Evolutionary conservation across 1,139 yeast genomes (phyloP), one percentile per base, ranked within the genome.

Genomic region (Suhomyces ambrosiae): DNA sequence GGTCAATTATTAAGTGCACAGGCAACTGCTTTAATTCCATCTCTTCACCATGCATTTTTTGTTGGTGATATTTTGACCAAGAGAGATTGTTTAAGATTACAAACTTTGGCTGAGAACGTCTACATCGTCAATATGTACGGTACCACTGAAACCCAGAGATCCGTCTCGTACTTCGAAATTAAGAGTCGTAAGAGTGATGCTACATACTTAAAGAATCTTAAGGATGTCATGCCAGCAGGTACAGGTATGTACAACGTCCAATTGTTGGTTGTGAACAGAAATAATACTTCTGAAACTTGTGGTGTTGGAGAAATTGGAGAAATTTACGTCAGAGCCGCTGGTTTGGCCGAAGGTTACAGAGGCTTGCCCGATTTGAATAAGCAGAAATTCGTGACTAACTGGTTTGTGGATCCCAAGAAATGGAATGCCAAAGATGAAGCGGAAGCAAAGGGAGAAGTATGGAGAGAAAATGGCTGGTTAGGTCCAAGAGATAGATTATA

Each of bases 231-330:
- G 86, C 97, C 98, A 38, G 98, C 98, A 11, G 99, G 99, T 47
- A 82, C 80, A 52, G 99, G 99, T 61, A 92, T 92, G 99, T 64
- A 78, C 43, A 90, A 92, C 57, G 98, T 94, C 32, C 98, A 92
- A 63, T 71, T 92, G 40, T 74, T 94, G 42, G 96, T 94, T 46
- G 97, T 94, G 27, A 94, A 94, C 68, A 76, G 98, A 60, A 74
- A 86, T 50, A 95, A 90, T 54, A 76, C 85, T 40, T 75, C 86
- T 15, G 95, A 88, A 65, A 79, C 94, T 7, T 92, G 98, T 71
- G 98, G 97, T 61, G 90, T 94, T 46, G 98, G 98, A 50, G 98
- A 92, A 67, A 94, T 92, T 41, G 99, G 99, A 53, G 99, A 92
- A 61, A 90, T 92, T 46, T 92, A 92, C 56, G 97, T 94, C 10